These are phyloP conservation scores for Xylariaceae sp. DNA, from an alignment of 2,329 filamentous ascomycete genomes.

Conservation along the genomic window DNA sequence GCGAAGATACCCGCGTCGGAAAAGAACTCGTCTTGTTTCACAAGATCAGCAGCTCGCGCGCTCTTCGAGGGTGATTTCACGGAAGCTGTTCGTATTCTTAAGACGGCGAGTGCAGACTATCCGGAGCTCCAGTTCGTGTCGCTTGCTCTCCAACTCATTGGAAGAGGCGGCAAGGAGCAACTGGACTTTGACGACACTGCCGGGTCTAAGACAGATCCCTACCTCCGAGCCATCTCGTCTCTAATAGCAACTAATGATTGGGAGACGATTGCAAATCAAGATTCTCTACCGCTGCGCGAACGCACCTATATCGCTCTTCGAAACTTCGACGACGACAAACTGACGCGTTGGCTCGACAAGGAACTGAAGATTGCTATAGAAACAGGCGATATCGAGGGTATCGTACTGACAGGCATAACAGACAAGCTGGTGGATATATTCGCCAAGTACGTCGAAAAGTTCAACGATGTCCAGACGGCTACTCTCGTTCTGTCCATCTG, in stretches of 20 bases:
- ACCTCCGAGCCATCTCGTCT: constrained; percentile 72
- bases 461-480: constrained; percentile 73
- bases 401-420: constrained; percentile 72
- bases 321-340: constrained; percentile 56
- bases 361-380: constrained; percentile 56
- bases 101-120: constrained; percentile 57
- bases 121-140: constrained; percentile 64
- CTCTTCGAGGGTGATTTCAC: constrained; percentile 67
- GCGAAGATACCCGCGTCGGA: constrained; percentile 41
- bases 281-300: constrained; percentile 67
- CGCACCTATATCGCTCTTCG: constrained; percentile 68
- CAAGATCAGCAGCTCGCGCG: constrained; percentile 70
- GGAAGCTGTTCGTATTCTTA: constrained; percentile 64
- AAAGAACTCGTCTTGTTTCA: constrained; percentile 53
- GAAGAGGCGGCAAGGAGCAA: constrained; percentile 46
- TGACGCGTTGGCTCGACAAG: constrained; percentile 63
- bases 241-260: constrained; percentile 74
- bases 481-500: constrained; percentile 69
- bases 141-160: constrained; percentile 59
- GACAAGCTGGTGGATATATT: constrained; percentile 69
- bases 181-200: constrained; percentile 55
- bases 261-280: constrained; percentile 66
- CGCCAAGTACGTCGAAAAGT: constrained; percentile 68
- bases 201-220: constrained; percentile 66
- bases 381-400: constrained; percentile 68